These are phyloP conservation scores for Pogostemon cablin DNA, from an alignment of 257 asterid genomes.

Conservation along the genomic window DNA sequence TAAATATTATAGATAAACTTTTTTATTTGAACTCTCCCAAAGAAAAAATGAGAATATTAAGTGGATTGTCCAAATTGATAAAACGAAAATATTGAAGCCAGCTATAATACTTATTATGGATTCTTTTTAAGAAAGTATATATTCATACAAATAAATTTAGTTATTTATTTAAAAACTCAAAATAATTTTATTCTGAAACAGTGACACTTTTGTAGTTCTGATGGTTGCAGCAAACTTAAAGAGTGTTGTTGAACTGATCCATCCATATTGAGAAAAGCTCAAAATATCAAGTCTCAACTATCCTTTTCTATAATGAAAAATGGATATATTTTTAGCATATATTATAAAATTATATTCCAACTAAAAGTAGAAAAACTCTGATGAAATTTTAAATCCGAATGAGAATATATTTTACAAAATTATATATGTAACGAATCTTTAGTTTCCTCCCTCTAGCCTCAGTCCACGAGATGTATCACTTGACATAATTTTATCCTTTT, in stretches of 20 bases:
- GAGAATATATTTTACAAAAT: conserved; percentile 21
- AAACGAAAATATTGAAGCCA: too few species aligned
- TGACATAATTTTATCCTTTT: too few species aligned
- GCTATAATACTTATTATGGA: not conserved
- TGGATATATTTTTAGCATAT: conserved; percentile 11
- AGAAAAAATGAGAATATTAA: too few species aligned
- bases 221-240: conserved; percentile 56
- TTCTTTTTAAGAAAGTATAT: conserved; percentile 18
- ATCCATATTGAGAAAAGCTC: conserved; percentile 36
- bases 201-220: conserved; percentile 34
- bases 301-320: conserved; percentile 30
- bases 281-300: conserved; percentile 33
- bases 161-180: not conserved
- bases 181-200: conserved; percentile 13
- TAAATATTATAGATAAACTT: too few species aligned
- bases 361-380: conserved; percentile 16
- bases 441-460: not conserved
- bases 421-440: not conserved
- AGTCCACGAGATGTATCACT: not conserved
- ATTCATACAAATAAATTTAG: not conserved
- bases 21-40: too few species aligned
- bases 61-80: too few species aligned
- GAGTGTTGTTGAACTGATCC: conserved; percentile 57
- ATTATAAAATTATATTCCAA: not conserved
- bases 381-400: conserved; percentile 11